Evolutionary conservation across 805 yeast species (phyloP), one percentile per base, ranked within the genome.

Genomic region (Priceomyces melissophilus): DNA sequence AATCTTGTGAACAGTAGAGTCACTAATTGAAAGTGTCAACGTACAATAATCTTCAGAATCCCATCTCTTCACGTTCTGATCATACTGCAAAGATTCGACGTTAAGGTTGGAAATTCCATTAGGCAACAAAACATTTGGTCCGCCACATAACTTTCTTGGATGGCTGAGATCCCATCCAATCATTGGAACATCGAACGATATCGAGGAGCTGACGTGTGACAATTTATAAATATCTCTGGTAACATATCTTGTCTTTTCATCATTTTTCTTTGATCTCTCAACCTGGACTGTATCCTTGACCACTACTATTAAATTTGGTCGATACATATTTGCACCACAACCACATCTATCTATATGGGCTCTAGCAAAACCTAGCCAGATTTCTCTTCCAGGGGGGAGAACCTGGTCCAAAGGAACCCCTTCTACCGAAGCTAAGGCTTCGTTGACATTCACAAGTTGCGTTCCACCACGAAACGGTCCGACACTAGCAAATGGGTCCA

Each of bases 391-490:
- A 10, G 33, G 32, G 4, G 62, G 60, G 1, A 62, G 47, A 20
- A 37, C 34, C 3, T 38, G 40, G n/a, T 37, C 27, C 14, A 41
- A 41, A 30, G 39, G 45, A 39, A 36, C 55, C 35, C 46, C 46
- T 41, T 37, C 54, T 35, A 36, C 53, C 32, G 36, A 47, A 30
- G 39, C 34, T 8, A 51, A 40, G 7, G 47, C 41, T 26, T 49
- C 51, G 30, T 52, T 52, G 16, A 57, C 26, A 37, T 54, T 63
- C 8, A 60, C 38, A 50, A 66, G 45, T 38, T 60, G 63, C 8
- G 69, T 63, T 2, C 70, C 71, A 3, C 71, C 71, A 44, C 69
- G 43, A 25, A 66, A 52, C 3, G 65, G 62, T 2, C 70, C 70
- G 10, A 60, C 60, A 12, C 32, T 15, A 10, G 43, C 38, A 26